Conservation (phyloP, 495 filamentous ascomycete species). For the Penicillium odoratum region DNA sequence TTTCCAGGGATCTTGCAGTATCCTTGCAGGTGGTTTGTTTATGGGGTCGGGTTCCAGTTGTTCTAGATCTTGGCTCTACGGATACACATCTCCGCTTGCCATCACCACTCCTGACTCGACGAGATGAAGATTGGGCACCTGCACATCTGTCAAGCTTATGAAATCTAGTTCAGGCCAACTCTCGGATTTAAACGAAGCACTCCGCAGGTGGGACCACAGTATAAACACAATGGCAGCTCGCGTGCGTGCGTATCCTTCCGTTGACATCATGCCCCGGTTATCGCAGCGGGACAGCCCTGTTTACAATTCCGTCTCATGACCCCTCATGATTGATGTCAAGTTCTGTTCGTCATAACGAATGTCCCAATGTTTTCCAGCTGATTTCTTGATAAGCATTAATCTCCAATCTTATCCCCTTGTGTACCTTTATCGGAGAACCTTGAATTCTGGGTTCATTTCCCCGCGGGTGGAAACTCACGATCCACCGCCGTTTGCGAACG, state of each 20-base stretch:
- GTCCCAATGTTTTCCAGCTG: neutral
- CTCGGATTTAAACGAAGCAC: too few species aligned
- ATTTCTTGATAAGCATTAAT: neutral
- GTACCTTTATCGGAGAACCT: neutral
- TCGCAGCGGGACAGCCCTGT: neutral
- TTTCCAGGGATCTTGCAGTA: neutral
- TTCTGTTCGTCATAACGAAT: neutral
- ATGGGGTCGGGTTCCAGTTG: neutral
- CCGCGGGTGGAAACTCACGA: neutral
- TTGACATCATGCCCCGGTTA: neutral
- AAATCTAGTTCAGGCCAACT: too few species aligned
- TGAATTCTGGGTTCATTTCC: neutral
- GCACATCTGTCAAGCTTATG: too few species aligned
- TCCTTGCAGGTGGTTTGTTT: neutral
- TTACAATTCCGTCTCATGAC: neutral
- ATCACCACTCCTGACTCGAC: too few species aligned
- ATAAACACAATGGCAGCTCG: neutral
- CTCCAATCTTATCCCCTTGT: neutral
- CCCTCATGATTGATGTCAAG: neutral
- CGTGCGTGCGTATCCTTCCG: neutral
- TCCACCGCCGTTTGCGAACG: slow-evolving; percentile 9
- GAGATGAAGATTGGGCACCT: too few species aligned
- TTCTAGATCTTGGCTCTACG: neutral
- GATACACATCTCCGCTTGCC: neutral
- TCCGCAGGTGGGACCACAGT: neutral